These are phyloP conservation scores for Eucalyptus sp. DNA, from an alignment of 345 rosid species.

Conservation along the genomic window DNA sequence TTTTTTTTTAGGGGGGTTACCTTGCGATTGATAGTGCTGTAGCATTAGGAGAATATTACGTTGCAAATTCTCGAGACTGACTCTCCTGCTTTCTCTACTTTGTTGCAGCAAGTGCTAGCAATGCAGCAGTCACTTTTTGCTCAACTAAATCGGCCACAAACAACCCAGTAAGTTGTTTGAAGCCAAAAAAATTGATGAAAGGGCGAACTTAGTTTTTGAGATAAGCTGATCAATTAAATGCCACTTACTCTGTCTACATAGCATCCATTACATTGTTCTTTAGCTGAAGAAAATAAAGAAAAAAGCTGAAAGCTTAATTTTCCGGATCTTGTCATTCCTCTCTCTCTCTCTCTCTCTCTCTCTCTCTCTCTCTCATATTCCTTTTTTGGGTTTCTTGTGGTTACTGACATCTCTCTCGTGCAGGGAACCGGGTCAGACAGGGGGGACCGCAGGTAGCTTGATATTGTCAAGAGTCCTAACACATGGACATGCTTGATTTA, in stretches of 20 bases:
- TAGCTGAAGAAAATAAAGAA: neutral
- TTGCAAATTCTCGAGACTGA: neutral
- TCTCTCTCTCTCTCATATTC: neutral
- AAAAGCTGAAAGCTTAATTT: neutral
- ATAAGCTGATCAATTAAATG: neutral
- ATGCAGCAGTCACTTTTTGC: slow-evolving; percentile 62
- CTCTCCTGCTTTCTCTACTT: neutral
- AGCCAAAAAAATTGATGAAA: neutral
- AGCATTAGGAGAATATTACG: neutral
- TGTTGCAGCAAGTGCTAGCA: slow-evolving; percentile 41
- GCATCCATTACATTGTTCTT: neutral
- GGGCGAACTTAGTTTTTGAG: neutral
- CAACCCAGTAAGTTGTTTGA: slow-evolving; percentile 40
- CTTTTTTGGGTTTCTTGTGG: neutral
- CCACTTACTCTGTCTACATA: neutral
- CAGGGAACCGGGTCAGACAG: slow-evolving; percentile 50
- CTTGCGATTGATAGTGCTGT: neutral
- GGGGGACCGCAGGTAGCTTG: slow-evolving; percentile 37
- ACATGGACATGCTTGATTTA: neutral
- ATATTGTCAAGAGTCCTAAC: neutral
- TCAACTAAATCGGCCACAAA: slow-evolving; percentile 47
- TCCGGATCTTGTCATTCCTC: neutral
- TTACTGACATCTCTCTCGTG: neutral
- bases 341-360: neutral
- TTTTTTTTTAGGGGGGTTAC: neutral